These are phyloP conservation scores for Saposhnikovia divaricata DNA, from an alignment of 129 eudicot genomes.

Conservation along the genomic window DNA sequence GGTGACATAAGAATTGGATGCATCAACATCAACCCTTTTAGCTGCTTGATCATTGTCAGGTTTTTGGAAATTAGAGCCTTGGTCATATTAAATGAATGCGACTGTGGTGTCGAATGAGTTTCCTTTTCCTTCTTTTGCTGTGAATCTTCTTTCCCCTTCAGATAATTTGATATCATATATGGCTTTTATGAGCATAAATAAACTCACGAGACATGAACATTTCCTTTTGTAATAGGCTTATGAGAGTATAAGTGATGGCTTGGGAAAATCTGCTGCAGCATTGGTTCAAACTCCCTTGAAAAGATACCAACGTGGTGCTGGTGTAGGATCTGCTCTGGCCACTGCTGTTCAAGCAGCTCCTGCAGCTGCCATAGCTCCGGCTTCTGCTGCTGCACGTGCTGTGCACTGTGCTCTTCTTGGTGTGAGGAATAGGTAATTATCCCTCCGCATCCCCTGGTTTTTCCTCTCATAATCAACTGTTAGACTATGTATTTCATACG, in stretches of 20 bases:
- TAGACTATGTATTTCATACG: conserved; percentile 4
- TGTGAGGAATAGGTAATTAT: conserved; percentile 70
- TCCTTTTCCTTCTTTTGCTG: not conserved
- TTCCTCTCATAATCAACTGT: not conserved
- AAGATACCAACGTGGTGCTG: conserved; percentile 71
- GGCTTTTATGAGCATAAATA: not conserved
- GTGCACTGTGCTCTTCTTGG: conserved; percentile 86
- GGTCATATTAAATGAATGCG: not conserved
- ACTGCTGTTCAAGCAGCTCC: conserved; percentile 87
- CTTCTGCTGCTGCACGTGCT: conserved; percentile 89
- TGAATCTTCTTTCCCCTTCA: not conserved
- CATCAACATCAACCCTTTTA: not conserved
- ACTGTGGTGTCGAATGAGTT: not conserved
- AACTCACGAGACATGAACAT: not conserved
- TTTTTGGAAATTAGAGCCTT: not conserved
- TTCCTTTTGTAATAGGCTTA: conserved; percentile 47
- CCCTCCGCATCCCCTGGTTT: not conserved
- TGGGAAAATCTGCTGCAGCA: conserved; percentile 75
- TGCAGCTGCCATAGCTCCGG: conserved; percentile 94
- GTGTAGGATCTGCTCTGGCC: conserved; percentile 72
- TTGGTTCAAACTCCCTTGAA: conserved; percentile 69
- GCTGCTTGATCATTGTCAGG: not conserved
- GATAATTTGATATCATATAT: not conserved
- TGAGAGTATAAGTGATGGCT: conserved; percentile 78
- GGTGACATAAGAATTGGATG: not conserved